These are phyloP conservation scores for Diaporthe citrichinensis DNA, from an alignment of 2,329 filamentous ascomycete species.

Conservation along the genomic window DNA sequence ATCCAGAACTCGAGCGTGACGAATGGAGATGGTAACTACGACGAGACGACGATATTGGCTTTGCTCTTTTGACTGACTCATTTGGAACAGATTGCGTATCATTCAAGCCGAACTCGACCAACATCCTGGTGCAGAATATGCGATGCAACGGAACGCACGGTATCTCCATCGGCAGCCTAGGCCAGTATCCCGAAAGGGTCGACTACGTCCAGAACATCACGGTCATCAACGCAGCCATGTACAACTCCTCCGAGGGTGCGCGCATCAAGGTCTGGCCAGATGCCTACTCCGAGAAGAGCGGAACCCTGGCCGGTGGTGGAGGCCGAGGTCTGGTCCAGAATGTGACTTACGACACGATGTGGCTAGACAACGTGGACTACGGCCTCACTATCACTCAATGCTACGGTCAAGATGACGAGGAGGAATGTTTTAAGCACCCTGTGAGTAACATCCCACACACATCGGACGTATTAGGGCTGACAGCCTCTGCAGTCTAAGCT, in stretches of 20 bases:
- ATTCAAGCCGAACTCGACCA: conserved; percentile 82
- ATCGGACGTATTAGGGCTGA: not conserved
- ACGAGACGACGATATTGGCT: accelerated
- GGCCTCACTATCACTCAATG: conserved; percentile 68
- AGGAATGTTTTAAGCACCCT: conserved; percentile 71
- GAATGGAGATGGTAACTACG: conserved; percentile 68
- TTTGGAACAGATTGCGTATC: conserved; percentile 71
- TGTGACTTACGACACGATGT: conserved; percentile 72
- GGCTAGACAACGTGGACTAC: conserved; percentile 72
- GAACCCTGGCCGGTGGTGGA: conserved; percentile 70
- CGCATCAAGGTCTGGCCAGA: conserved; percentile 77
- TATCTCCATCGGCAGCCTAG: conserved; percentile 78
- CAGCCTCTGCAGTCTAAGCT: conserved; percentile 53
- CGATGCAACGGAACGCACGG: conserved; percentile 79
- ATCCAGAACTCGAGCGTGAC: conserved; percentile 75
- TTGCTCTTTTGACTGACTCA: not conserved
- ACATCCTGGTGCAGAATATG: conserved; percentile 77
- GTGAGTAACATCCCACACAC: not conserved
- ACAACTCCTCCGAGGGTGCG: conserved; percentile 74
- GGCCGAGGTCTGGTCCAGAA: conserved; percentile 71
- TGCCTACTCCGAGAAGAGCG: conserved; percentile 49
- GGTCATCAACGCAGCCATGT: conserved; percentile 72
- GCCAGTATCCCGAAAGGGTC: conserved; percentile 74
- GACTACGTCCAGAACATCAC: conserved; percentile 80
- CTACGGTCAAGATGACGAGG: conserved; percentile 68